Evolutionary conservation across 2,329 filamentous ascomycete genomes (phyloP), one percentile per base, ranked within the genome.

Genomic region (Tolypocladium tundrense): DNA sequence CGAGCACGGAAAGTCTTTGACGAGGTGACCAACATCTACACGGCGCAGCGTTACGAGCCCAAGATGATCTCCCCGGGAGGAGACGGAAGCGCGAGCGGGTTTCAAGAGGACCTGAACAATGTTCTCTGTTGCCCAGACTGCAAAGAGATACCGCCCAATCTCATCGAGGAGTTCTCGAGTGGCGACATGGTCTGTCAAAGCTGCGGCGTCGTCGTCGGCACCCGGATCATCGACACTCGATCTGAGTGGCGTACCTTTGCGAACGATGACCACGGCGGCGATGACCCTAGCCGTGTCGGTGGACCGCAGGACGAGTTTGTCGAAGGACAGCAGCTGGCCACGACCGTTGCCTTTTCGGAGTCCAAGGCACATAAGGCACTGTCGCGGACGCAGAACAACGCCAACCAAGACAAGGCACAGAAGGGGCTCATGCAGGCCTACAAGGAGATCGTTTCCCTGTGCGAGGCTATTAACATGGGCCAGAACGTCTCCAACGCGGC

Each of bases 161-260:
- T 99, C 41, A 84, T 94, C 52, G 94, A 97, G 70, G 94, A 97
- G 71, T 94, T 93, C 70, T 91, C 91, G 7, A 89, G 87, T 41
- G 90, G 91, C 63, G 94, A 99, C 72, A 90, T 95, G 71, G 91
- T 99, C 57, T 99, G 94, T 71, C 88, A 83, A 59, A 91, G 88
- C 61, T 99, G 94, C 68, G 94, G 94, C 42, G 80, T 97, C 40
- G 94, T 99, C 7, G 83, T 99, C 37, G 88, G 89, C 60, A 89
- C 93, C 68, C 88, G 91, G 64, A 91, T 94, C 70, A 92, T 99
- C 69, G 95, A 99, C 70, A 95, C 90, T 60, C 88, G 95, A 61
- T 96, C 91, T 53, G 94, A 99, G 77, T 99, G 94, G 94, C 90
- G 94, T 70, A 99, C 94, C 1, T 99, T 99, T 76, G 91, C 92